Conservation (phyloP, 768 basidiomycete genomes). For the Mycena olivaceomarginata region DNA sequence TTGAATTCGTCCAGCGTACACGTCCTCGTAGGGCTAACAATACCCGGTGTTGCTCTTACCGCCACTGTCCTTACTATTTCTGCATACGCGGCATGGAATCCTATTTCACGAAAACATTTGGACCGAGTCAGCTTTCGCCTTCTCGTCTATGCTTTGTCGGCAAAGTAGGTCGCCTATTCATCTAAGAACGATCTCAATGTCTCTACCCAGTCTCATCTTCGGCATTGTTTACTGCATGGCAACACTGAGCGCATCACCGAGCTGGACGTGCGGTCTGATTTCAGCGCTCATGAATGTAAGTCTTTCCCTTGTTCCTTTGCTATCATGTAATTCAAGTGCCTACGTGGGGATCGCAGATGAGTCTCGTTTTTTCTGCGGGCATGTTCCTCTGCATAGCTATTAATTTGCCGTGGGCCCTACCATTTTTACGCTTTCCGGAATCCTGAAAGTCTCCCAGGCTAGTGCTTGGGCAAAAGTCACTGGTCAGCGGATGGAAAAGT, state of each 20-base stretch:
- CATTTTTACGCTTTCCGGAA: neutral
- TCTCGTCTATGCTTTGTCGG: neutral
- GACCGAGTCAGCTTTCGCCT: conserved; percentile 4
- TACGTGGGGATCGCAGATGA: neutral
- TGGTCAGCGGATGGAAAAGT: conserved; percentile 5
- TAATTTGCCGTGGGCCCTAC: neutral
- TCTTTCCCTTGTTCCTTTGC: neutral
- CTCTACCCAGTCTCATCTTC: conserved; percentile 5
- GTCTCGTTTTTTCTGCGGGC: neutral
- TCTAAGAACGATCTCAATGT: conserved; percentile 1
- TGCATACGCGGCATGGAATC: conserved; percentile 3
- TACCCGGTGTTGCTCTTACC: neutral
- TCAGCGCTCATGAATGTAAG: neutral
- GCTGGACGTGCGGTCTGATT: neutral
- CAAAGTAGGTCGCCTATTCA: neutral
- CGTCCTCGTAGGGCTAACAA: neutral
- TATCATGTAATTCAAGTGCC: neutral
- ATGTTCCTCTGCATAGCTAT: neutral
- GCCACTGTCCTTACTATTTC: neutral
- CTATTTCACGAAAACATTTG: conserved; percentile 6
- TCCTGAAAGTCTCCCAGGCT: neutral
- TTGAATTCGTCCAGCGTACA: neutral
- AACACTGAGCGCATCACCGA: neutral
- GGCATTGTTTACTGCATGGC: conserved; percentile 2
- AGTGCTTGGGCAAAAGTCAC: neutral